Conservation (phyloP, 2,329 filamentous ascomycete genomes). For the Nigrospora osmanthi region DNA sequence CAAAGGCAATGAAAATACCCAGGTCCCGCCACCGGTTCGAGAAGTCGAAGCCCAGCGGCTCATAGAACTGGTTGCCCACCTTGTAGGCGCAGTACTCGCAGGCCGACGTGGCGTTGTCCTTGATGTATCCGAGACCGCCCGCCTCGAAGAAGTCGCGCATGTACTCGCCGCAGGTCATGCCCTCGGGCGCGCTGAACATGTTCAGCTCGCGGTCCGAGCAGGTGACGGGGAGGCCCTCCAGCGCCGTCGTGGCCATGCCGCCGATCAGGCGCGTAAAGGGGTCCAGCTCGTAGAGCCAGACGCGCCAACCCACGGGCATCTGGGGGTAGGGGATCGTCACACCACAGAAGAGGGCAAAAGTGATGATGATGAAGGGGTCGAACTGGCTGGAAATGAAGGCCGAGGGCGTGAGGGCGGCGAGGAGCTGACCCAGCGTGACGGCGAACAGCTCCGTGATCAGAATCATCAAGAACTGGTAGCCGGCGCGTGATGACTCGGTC, state of each 20-base stretch:
- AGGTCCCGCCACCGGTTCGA: slow-evolving; percentile 71
- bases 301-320: slow-evolving; percentile 72
- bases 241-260: slow-evolving; percentile 71
- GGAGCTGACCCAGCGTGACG: slow-evolving; percentile 68
- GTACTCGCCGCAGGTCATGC: slow-evolving; percentile 66
- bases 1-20: slow-evolving; percentile 69
- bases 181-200: slow-evolving; percentile 56
- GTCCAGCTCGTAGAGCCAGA: slow-evolving; percentile 76
- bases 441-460: slow-evolving; percentile 79
- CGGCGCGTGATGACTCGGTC: slow-evolving; percentile 54
- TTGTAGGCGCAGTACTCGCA: slow-evolving; percentile 81
- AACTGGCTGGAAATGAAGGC: slow-evolving; percentile 73
- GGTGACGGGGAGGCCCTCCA: slow-evolving; percentile 55
- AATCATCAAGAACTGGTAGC: slow-evolving; percentile 82
- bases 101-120: slow-evolving; percentile 52
- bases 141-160: slow-evolving; percentile 61
- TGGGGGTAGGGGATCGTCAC: slow-evolving; percentile 72
- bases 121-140: slow-evolving; percentile 67
- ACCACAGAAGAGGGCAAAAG: slow-evolving; percentile 80
- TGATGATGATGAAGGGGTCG: slow-evolving; percentile 77
- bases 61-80: slow-evolving; percentile 74
- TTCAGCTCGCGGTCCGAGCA: slow-evolving; percentile 59
- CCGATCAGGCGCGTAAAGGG: slow-evolving; percentile 77
- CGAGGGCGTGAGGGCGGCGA: slow-evolving; percentile 70
- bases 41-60: slow-evolving; percentile 58